A percentile compares a stretch with the other conserved stretches of the same genome.
phyloP scores from a whole-genome alignment of 1,139 yeast genomes.

The Suhomyces kunorum region DNA sequence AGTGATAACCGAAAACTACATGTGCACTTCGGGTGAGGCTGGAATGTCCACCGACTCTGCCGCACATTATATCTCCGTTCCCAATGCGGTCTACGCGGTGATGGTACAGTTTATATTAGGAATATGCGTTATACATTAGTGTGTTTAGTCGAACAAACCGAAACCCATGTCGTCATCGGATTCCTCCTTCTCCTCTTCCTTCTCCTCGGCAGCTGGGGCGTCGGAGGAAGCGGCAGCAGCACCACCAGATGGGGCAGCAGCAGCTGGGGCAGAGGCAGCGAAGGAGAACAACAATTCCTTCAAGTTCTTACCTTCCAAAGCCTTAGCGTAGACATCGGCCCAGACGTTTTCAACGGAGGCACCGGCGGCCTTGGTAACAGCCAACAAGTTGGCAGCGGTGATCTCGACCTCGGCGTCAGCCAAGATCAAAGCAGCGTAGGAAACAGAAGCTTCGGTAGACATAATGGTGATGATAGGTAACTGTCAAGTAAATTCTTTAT shows the following conservation, averaged over 20 bases:
- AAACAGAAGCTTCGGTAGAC: constrained; percentile 82
- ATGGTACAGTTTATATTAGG: constrained; percentile 6
- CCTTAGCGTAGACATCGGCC: constrained; percentile 83
- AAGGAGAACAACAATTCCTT: constrained; percentile 75
- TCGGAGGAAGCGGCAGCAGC: constrained; percentile 59
- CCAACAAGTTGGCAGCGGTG: constrained; percentile 71
- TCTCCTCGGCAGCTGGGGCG: constrained; percentile 59
- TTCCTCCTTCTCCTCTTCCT: constrained; percentile 56
- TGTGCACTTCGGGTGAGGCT: not conserved
- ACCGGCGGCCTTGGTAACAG: constrained; percentile 56
- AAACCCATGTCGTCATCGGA: constrained; percentile 81
- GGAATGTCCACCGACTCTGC: not conserved
- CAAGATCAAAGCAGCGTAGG: constrained; percentile 86
- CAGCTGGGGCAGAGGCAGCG: constrained; percentile 67
- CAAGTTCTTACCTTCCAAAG: constrained; percentile 76
- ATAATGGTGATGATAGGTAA: constrained; percentile 32
- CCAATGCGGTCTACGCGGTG: not conserved
- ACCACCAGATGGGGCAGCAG: constrained; percentile 60
- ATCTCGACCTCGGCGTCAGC: constrained; percentile 83
- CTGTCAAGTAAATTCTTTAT: constrained; percentile 3
- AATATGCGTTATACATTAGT: constrained; percentile 5
- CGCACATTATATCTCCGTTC: too few relatives aligned
- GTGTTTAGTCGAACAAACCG: constrained; percentile 75
- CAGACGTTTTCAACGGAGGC: constrained; percentile 60
- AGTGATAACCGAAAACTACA: too few relatives aligned